Evolutionary conservation across 164 flowering plant species (phyloP).

Genomic region (Vitis riparia): DNA sequence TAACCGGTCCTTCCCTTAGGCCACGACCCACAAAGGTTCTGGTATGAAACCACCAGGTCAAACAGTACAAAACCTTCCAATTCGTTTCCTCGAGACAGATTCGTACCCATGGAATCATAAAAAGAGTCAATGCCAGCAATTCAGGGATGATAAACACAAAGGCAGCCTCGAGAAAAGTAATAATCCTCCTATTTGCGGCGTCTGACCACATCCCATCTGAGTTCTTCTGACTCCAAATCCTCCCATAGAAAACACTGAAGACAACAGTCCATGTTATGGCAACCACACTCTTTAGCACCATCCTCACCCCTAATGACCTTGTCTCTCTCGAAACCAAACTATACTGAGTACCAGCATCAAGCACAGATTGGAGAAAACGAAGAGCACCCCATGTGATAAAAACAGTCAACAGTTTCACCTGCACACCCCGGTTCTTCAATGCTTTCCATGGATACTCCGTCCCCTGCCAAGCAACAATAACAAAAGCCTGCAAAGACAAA

Average conservation of each 20-base stretch:
- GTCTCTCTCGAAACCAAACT: constrained; percentile 80
- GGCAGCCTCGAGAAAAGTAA: constrained; percentile 63
- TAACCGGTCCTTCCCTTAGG: constrained; percentile 74
- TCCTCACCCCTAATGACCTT: constrained; percentile 57
- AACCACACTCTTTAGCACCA: constrained; percentile 71
- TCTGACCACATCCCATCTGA: constrained; percentile 57
- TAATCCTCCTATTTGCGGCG: constrained; percentile 52
- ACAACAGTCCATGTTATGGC: constrained; percentile 67
- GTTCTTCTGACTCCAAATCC: constrained; percentile 74
- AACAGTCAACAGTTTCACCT: constrained; percentile 65
- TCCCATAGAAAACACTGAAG: constrained; percentile 66
- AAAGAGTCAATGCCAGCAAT: constrained; percentile 64
- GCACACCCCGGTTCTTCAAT: constrained; percentile 52
- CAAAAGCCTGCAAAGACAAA: constrained; percentile 69
- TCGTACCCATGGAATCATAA: constrained; percentile 78
- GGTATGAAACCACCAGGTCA: constrained; percentile 97
- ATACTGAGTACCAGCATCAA: constrained; percentile 94
- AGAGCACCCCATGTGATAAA: constrained; percentile 89
- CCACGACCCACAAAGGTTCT: constrained; percentile 83
- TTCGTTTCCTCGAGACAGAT: constrained; percentile 69
- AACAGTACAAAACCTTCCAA: constrained; percentile 53
- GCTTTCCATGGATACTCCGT: constrained; percentile 60
- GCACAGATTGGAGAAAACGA: constrained; percentile 68
- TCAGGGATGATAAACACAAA: constrained; percentile 71
- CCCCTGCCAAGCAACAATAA: constrained; percentile 76